These are phyloP conservation scores for Hypoxylon sp. DNA, from an alignment of 2,329 filamentous ascomycete genomes.

Conservation along the genomic window DNA sequence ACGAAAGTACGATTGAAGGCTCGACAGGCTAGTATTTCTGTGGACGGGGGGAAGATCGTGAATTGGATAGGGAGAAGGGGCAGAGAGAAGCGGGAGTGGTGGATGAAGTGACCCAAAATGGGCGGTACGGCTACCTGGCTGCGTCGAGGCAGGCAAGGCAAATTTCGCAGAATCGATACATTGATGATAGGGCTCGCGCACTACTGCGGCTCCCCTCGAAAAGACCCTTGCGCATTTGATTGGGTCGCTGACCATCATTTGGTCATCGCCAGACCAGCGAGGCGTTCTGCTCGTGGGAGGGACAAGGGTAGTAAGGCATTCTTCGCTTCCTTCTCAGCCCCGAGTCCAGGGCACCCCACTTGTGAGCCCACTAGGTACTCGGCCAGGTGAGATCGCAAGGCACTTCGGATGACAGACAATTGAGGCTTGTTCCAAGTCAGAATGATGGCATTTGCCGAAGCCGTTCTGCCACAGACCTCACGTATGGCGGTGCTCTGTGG, in stretches of 20 bases:
- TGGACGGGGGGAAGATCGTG: constrained; percentile 13
- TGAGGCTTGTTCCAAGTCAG: constrained; percentile 26
- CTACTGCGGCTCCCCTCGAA: constrained; percentile 40
- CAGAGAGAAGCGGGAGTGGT: constrained; percentile 44
- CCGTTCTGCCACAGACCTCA: constrained; percentile 14
- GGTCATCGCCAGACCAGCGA: constrained; percentile 46
- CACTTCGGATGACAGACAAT: constrained; percentile 38
- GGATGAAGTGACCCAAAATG: constrained; percentile 47
- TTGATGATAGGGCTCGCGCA: constrained; percentile 44
- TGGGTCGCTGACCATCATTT: constrained; percentile 36
- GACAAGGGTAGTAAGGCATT: constrained; percentile 49
- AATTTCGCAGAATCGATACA: constrained; percentile 42
- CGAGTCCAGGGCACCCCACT: constrained; percentile 46
- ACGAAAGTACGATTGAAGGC: constrained; percentile 25
- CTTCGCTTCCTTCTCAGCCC: constrained; percentile 50
- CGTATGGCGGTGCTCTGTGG: constrained; percentile 38
- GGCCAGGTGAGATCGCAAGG: constrained; percentile 41
- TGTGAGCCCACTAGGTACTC: constrained; percentile 36
- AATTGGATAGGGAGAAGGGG: constrained; percentile 27
- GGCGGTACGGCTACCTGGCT: constrained; percentile 36
- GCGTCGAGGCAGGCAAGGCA: constrained; percentile 33
- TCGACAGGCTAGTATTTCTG: constrained; percentile 25
- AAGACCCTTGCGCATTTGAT: constrained; percentile 32
- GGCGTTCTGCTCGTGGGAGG: constrained; percentile 40
- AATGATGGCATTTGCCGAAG: constrained; percentile 37